Evolutionary conservation across 352 stramenopile species (phyloP), one percentile per base, ranked within the genome.

Genomic region (Globisporangium camurandrum): DNA sequence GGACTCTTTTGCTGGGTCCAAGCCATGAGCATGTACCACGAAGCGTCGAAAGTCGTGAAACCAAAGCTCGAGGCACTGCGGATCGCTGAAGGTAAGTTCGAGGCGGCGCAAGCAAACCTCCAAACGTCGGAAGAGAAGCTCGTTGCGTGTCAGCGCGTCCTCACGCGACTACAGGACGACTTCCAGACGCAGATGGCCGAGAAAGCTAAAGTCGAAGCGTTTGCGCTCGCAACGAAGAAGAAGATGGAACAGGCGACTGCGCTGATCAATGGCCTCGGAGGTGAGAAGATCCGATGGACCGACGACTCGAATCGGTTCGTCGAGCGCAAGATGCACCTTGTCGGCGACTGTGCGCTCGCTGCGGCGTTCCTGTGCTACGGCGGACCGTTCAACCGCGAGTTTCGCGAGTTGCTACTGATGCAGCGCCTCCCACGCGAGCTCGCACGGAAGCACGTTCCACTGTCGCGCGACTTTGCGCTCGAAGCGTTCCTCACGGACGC

Each of bases 11-110:
- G 71, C 34, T 97, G 88, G 86, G 82, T 90, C 12, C 75, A 83
- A 28, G 89, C 89, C 1, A 96, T 97, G 87, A 88, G 66, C 46
- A 84, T 93, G 66, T 97, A 97, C 53, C 80, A 96, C 57, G 80
- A 93, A 49, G 89, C 86, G 0, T 93, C 80, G 1, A 97, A 96
- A 50, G 81, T 96, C n/a, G 88, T 97, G 1, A 96, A 96, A 57
- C 89, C 89, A 1, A 97, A 97, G 54, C 69, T 97, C 3, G 88
- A 97, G 62, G 83, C 84, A n/a, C 62, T 97, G n/a, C 58, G 77
- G 4, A 79, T 96, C 19, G 77, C 86, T 2, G 84, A 96, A 54
- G 84, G 85, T 3, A 85, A 85, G 44, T 84, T 96, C 31, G 82
- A 93, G 49, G 81, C 82, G 2, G 86, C 87, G 11, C 81, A 96